These are phyloP conservation scores for Ophiostoma montium DNA, from an alignment of 2,329 filamentous ascomycete species.

Conservation along the genomic window DNA sequence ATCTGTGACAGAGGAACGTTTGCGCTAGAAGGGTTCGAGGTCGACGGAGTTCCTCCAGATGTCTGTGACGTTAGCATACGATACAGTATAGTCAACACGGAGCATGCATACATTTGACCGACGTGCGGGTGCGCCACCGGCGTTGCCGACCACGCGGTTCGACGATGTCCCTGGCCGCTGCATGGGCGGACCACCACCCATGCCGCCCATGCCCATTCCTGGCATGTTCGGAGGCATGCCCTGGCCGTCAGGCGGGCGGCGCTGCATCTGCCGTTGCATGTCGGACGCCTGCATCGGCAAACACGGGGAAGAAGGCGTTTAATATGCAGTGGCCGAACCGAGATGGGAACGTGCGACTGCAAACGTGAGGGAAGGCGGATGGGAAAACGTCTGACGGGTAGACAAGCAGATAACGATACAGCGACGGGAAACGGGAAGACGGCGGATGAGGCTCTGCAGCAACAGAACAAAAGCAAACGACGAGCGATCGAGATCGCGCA, in stretches of 20 bases:
- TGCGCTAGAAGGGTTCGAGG: conserved; percentile 13
- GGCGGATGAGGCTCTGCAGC: too few species aligned
- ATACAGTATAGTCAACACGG: neutral
- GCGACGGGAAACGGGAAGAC: neutral
- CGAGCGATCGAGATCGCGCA: too few species aligned
- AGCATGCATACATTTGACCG: conserved; percentile 41
- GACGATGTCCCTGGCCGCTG: conserved; percentile 52
- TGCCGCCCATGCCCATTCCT: conserved; percentile 34
- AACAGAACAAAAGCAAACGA: too few species aligned
- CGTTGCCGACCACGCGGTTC: conserved; percentile 33
- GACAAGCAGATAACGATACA: neutral
- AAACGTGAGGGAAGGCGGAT: neutral
- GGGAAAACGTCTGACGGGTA: neutral
- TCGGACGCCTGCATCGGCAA: conserved; percentile 35
- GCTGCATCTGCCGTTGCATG: conserved; percentile 41
- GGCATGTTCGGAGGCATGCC: conserved; percentile 40
- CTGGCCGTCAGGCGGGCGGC: conserved; percentile 50
- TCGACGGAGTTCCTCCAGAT: conserved; percentile 25
- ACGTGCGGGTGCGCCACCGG: conserved; percentile 25
- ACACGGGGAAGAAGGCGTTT: neutral
- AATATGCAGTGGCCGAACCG: neutral
- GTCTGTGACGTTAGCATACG: conserved; percentile 8
- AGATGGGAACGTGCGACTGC: neutral
- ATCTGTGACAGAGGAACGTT: conserved; percentile 75
- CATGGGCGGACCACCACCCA: conserved; percentile 20